Conservation (phyloP, 345 rosid genomes). For the Citrus mangshanensis region DNA sequence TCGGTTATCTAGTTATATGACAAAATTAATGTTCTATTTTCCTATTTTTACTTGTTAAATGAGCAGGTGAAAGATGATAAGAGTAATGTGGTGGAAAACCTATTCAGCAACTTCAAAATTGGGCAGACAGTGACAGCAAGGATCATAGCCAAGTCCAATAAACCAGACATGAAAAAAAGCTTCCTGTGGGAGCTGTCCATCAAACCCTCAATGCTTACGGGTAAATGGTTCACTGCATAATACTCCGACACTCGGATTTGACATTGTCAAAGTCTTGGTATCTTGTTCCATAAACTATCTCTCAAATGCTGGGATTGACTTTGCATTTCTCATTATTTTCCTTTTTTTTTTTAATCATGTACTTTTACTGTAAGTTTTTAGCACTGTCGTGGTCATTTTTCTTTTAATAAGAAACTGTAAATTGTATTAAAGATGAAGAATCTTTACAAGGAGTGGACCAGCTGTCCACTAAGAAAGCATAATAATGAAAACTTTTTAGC, state of each 20-base stretch:
- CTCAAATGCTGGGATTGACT: not conserved
- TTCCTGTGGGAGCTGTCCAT: constrained; percentile 79
- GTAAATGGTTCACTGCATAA: constrained; percentile 32
- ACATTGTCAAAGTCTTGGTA: not conserved
- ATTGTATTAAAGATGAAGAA: too few relatives aligned
- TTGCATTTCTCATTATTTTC: not conserved
- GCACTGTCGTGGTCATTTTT: not conserved
- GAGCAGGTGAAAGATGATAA: constrained; percentile 60
- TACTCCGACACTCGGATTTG: not conserved
- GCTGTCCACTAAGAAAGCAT: too few relatives aligned
- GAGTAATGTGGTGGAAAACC: constrained; percentile 44
- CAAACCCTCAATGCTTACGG: constrained; percentile 61
- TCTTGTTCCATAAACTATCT: not conserved
- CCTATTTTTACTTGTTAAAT: constrained; percentile 20
- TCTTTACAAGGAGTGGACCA: too few relatives aligned
- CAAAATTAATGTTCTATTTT: not conserved
- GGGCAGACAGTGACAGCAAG: constrained; percentile 85
- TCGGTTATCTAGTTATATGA: constrained; percentile 3
- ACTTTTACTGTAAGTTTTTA: not conserved
- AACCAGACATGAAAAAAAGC: constrained; percentile 45
- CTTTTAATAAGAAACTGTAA: too few relatives aligned
- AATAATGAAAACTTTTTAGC: too few relatives aligned
- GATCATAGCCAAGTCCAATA: constrained; percentile 56
- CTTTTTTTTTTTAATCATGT: not conserved
- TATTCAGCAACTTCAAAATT: constrained; percentile 62